Evolutionary conservation across 768 basidiomycete species (phyloP), one percentile per base, ranked within the genome.

Genomic region (Rhizopogon salebrosus): DNA sequence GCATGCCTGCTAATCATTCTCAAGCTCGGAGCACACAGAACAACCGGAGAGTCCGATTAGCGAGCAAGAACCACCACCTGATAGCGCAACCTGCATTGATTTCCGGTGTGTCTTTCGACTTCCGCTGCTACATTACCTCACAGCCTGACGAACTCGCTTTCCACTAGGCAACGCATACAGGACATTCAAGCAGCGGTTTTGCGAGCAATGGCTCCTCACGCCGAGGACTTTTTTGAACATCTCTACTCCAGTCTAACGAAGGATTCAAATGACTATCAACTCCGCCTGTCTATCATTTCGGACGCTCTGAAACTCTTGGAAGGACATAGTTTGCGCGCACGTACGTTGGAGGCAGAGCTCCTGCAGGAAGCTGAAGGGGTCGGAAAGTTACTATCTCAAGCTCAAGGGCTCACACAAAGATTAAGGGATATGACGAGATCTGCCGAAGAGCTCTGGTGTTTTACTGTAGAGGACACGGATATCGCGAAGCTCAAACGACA

Each of bases 381-480:
- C 14, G 23, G 11, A 20, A 46, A 36, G 1, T 43, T 49, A 20
- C 9, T 29, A 46, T 40, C 23, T 4, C 40, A 49, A 45, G 24
- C 9, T 16, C 36, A 49, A 26, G 23, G n/a, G 14, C 40, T 49
- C 16, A 40, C 48, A 10, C 24, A 18, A 27, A 26, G 22, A 18
- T 46, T 49, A 43, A 24, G 48, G 16, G 23, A 46, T 49, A 49
- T 49, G 36, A 45, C 48, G 23, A 42, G 24, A 46, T 37, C 48
- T 40, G 48, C 40, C 11, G 48, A 49, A 43, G 48, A 49, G 40
- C 40, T 49, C n/a, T 49, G 48, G 48, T 49, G 48, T 27, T 49
- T 49, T 41, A 43, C 22, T 24, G 48, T 43, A 46, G 20, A 31
- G 13, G 29, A 46, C 23, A 23, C 40, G 2, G 40, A 29, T 26